A percentile compares a stretch with the other conserved stretches of the same genome.
Evolutionary conservation across 75 land plant species (phyloP).

Genomic region (Pinus taeda): DNA sequence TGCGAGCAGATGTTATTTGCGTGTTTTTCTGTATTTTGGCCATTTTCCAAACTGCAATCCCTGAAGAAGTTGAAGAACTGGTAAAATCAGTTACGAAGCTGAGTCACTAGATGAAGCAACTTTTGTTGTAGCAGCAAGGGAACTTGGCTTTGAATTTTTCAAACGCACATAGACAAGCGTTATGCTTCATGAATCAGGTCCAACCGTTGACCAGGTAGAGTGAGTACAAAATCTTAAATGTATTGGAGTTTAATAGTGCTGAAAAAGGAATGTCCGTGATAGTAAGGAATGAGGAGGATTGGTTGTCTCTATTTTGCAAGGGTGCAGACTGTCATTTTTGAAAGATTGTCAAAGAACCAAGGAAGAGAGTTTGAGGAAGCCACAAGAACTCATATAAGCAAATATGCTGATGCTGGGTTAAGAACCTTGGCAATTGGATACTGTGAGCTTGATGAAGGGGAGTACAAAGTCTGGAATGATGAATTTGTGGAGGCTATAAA

Average conservation of each 20-base stretch:
- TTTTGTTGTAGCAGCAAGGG: conserved; percentile 47
- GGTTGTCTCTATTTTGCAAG: conserved; percentile 10
- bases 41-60: conserved; percentile 20
- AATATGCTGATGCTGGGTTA: too few relatives aligned
- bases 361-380: conserved; percentile 27
- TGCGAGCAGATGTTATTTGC: too few relatives aligned
- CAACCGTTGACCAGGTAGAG: conserved; percentile 15
- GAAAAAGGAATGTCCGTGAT: conserved; percentile 74
- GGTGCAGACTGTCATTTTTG: too few relatives aligned
- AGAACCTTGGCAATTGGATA: too few relatives aligned
- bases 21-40: too few relatives aligned
- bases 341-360: conserved; percentile 40
- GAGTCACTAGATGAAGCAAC: conserved; percentile 81
- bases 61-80: conserved; percentile 50
- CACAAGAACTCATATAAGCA: too few relatives aligned
- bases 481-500: conserved; percentile 5
- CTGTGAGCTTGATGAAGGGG: conserved; percentile 20
- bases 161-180: conserved; percentile 48
- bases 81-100: conserved; percentile 49
- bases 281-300: conserved; percentile 34
- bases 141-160: conserved; percentile 29
- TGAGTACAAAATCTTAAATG: conserved; percentile 48
- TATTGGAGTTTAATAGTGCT: conserved; percentile 10
- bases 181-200: conserved; percentile 38
- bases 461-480: conserved; percentile 46